Conservation (phyloP, 352 stramenopile species). For the Plasmopara muralis region DNA sequence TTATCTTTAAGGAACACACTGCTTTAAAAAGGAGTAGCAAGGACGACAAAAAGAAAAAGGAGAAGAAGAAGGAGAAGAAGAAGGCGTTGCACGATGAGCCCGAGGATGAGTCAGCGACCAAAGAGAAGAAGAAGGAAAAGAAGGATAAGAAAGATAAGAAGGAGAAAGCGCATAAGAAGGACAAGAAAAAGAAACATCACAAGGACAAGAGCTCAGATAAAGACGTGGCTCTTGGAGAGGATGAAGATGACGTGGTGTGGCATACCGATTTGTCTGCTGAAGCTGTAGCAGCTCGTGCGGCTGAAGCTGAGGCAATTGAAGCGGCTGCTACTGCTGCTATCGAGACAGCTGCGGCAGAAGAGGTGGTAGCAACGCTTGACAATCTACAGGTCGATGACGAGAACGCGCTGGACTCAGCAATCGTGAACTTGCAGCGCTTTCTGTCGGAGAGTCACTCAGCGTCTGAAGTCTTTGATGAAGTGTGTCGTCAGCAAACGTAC, state of each 20-base stretch:
- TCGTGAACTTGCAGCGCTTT: conserved; percentile 62
- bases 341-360: conserved; percentile 43
- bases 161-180: conserved; percentile 33
- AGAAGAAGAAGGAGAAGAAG: conserved; percentile 46
- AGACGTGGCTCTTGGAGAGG: conserved; percentile 63
- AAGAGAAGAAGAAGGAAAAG: conserved; percentile 62
- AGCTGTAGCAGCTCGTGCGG: conserved; percentile 70
- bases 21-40: conserved; percentile 85
- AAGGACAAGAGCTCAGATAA: conserved; percentile 72
- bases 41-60: conserved; percentile 80
- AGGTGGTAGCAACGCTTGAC: conserved; percentile 65
- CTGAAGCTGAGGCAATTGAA: conserved; percentile 78
- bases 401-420: conserved; percentile 70
- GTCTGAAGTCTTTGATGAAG: conserved; percentile 74
- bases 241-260: conserved; percentile 72
- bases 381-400: conserved; percentile 81
- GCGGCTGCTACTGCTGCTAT: conserved; percentile 67
- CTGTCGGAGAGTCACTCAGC: conserved; percentile 42
- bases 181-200: conserved; percentile 81
- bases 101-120: conserved; percentile 3
- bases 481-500: conserved; percentile 92
- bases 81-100: conserved; percentile 42
- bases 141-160: conserved; percentile 77
- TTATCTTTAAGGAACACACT: conserved; percentile 95
- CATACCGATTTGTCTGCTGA: conserved; percentile 82